These are phyloP conservation scores for Leishmania tropica DNA, from an alignment of 208 protist species.

Conservation along the genomic window DNA sequence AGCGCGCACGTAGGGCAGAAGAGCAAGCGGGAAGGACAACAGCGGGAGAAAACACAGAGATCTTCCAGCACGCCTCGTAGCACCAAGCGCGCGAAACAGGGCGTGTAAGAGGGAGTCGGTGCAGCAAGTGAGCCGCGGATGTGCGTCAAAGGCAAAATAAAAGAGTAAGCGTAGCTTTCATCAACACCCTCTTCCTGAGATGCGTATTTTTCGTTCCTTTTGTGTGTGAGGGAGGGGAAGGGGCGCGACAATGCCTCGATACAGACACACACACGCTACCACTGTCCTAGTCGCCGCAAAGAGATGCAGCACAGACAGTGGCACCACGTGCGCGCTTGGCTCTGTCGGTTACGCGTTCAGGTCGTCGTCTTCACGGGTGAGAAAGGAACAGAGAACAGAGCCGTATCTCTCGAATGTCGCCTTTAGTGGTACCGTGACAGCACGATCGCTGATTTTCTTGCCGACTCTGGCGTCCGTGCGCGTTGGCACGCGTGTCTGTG, in stretches of 20 bases:
- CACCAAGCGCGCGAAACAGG: neutral
- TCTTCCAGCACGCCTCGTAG: neutral
- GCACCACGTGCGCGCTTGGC: neutral
- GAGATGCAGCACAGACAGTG: neutral
- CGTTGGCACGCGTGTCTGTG: neutral
- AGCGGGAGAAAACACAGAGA: neutral
- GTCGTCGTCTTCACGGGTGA: neutral
- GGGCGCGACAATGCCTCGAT: neutral
- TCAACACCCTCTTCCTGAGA: neutral
- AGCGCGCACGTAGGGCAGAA: neutral
- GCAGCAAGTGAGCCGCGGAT: neutral
- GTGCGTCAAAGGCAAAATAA: neutral
- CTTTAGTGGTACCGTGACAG: neutral
- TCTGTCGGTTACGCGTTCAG: neutral
- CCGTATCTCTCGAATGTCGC: neutral
- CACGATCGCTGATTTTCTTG: neutral
- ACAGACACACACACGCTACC: neutral
- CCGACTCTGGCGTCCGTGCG: neutral
- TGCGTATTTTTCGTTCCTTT: neutral
- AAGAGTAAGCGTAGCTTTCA: neutral
- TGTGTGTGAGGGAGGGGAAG: neutral
- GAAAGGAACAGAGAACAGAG: neutral
- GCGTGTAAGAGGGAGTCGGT: neutral
- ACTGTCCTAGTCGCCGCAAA: neutral
- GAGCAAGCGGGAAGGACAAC: neutral